Evolutionary conservation across 371 early-diverging fungal species (phyloP), one percentile per base, ranked within the genome.

Genomic region (Mucor indicus): DNA sequence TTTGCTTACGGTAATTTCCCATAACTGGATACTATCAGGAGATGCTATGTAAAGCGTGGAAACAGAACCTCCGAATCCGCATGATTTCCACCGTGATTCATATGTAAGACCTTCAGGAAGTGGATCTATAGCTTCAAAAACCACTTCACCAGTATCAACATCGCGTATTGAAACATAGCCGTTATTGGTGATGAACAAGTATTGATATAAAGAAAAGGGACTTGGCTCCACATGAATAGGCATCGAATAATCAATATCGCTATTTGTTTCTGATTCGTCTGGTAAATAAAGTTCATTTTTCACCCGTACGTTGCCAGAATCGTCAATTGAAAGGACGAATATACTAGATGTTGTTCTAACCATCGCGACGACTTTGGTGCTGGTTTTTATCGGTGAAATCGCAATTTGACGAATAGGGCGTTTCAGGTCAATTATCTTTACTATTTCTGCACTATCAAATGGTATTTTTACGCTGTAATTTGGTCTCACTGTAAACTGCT

Each of bases 391-490:
- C 12, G 57, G 38, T 36, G 58, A 52, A 9, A 24, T 36, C 1
- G 17, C 16, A 2, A 53, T 59, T 19, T 59, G 59, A 39, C 48
- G 30, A 19, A 59, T 45, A 3, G 59, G 54, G 23, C 45, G 49
- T 30, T 38, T 20, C 11, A 59, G 20, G 30, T 53, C 50, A 13
- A 39, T 32, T 20, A 11, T 51, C 20, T 22, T 35, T 17, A 1
- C 46, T 42, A 1, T 17, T 31, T 1, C 24, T 20, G 10, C 25
- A 15, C 20, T 31, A 11, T 53, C 33, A 17, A 19, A 44, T n/a
- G 11, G 9, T 15, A 33, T 39, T 13, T 32, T 39, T 38, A n/a
- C n/a, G n/a, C 29, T 23, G 15, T 48, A 42, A 3, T 27, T 24
- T 12, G 30, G 13, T 23, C 40, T 21, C 4, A 36, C 38, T 45